Base-by-base conservation (phyloP, 1,284 basidiomycete genomes). In the Ceratobasidium sp. region DNA sequence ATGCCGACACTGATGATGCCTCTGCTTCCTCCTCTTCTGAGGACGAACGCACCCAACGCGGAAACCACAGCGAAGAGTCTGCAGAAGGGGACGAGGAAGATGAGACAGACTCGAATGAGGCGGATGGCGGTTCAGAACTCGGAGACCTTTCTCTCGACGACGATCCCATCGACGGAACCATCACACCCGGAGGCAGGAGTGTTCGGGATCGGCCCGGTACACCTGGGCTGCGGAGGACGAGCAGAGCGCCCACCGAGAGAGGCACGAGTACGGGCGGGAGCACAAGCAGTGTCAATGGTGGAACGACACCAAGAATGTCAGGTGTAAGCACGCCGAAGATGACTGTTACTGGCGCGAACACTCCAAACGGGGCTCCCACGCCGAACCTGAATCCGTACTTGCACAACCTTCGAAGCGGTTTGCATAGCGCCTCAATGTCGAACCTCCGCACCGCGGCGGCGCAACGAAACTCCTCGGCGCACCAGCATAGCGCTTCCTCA, bases 91-190 rank as follows among this genome's bases (percentile, higher is more conserved):
- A 27, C 24, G 59, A 65, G n/a, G 63, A 65, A 37, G 65, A 68
- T 29, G 65, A 68, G n/a, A 68, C 65, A 39, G 65, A 68, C 65
- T 68, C 65, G 65, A 68, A 68, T 49, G 65, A 68, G 14, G 65
- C 65, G 19, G 65, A 68, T 31, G 65, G 65, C 24, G 65, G 65
- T 11, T 68, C 65, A 2, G 51, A 53, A 13, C 49, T 54, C 11
- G 65, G 49, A 13, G 29, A 54, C 19, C 29, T 54, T 3, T 54
- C 65, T 19, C 31, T 51, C 9, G 48, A 49, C 49, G 65, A 65
- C 24, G 63, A 65, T 7, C n/a, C 16, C 19, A 19, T 19, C 4
- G 46, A 61, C 2, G 59, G 59, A 24, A 61, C 59, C 11, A 61
- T 37, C 37, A 61, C 59, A n/a, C 62, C 62, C 27, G 27, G 41